A percentile compares a stretch with the other conserved stretches of the same genome.
Conservation (phyloP, 352 stramenopile genomes). For the Globisporangium recalcitrans region DNA sequence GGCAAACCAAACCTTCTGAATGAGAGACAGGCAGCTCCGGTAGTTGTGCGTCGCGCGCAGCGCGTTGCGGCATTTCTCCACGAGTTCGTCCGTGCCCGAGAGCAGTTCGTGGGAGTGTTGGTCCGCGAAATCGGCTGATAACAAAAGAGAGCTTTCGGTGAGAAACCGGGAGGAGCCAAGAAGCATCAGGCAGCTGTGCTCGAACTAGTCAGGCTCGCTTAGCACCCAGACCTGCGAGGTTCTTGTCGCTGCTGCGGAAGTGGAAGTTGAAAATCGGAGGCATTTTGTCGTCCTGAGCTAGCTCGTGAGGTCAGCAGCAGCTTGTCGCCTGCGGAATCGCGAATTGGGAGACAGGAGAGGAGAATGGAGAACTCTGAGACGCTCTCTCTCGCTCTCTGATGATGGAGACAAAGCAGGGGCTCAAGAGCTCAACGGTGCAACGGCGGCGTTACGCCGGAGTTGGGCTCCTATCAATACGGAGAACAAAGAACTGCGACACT, state of each 20-base stretch:
- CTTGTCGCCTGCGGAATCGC: background rate
- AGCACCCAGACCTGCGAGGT: conserved; percentile 27
- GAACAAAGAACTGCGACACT: background rate
- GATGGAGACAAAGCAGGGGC: background rate
- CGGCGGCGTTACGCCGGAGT: background rate
- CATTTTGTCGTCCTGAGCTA: conserved; percentile 1
- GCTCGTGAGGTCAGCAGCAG: background rate
- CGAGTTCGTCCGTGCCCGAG: conserved; percentile 31
- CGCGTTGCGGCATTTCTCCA: conserved; percentile 28
- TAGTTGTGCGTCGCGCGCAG: conserved; percentile 36
- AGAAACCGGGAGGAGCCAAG: too few relatives aligned
- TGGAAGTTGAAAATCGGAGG: conserved; percentile 19
- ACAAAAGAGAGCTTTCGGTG: background rate
- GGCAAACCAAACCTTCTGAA: conserved; percentile 26
- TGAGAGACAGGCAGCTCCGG: conserved; percentile 37
- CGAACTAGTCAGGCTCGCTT: too few relatives aligned
- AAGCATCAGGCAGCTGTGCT: too few relatives aligned
- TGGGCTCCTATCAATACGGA: conserved; percentile 1
- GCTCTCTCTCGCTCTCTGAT: background rate
- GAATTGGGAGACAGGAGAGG: background rate
- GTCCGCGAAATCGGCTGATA: conserved; percentile 18
- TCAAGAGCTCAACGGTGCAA: background rate
- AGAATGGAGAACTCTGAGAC: background rate
- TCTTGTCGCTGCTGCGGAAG: conserved; percentile 31
- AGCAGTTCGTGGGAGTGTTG: conserved; percentile 43